Percentiles rank a stretch among this genome's conserved stretches.
These are phyloP conservation scores for Ocimum tenuiflorum DNA, from an alignment of 257 asterid species.

Conservation along the genomic window DNA sequence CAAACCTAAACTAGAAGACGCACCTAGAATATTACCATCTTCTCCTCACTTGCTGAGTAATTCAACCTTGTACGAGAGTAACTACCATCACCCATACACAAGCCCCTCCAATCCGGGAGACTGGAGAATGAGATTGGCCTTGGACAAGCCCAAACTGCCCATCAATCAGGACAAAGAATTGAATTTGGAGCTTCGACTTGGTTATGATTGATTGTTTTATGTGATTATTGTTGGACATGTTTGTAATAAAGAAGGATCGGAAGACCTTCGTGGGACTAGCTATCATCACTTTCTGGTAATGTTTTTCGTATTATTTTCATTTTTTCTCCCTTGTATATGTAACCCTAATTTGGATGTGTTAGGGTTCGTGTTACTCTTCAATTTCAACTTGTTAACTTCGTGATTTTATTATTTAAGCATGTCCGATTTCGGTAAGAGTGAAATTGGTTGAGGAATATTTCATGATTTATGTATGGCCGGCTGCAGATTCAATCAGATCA, in stretches of 20 bases:
- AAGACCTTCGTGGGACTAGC: too few relatives aligned
- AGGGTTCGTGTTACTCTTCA: too few relatives aligned
- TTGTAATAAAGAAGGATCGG: conserved; percentile 23
- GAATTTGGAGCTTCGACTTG: conserved; percentile 89
- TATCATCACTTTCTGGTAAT: too few relatives aligned
- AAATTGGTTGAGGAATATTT: too few relatives aligned
- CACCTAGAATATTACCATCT: background rate
- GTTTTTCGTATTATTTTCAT: too few relatives aligned
- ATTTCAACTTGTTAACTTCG: too few relatives aligned
- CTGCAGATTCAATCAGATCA: too few relatives aligned
- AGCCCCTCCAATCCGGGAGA: conserved; percentile 21
- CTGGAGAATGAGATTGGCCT: conserved; percentile 39
- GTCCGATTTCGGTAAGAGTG: too few relatives aligned
- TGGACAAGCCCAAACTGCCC: conserved; percentile 19
- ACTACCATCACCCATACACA: background rate
- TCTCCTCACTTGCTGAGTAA: conserved; percentile 5
- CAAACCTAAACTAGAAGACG: conserved; percentile 26
- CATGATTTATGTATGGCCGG: too few relatives aligned
- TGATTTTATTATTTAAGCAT: too few relatives aligned
- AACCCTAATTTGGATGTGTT: too few relatives aligned
- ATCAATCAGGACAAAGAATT: conserved; percentile 39
- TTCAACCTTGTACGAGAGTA: conserved; percentile 8
- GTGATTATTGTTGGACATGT: background rate
- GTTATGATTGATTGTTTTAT: conserved; percentile 22
- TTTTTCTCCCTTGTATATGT: too few relatives aligned